phyloP scores from a whole-genome alignment of 805 yeast genomes.

The Starmerella gropengiesseri region DNA sequence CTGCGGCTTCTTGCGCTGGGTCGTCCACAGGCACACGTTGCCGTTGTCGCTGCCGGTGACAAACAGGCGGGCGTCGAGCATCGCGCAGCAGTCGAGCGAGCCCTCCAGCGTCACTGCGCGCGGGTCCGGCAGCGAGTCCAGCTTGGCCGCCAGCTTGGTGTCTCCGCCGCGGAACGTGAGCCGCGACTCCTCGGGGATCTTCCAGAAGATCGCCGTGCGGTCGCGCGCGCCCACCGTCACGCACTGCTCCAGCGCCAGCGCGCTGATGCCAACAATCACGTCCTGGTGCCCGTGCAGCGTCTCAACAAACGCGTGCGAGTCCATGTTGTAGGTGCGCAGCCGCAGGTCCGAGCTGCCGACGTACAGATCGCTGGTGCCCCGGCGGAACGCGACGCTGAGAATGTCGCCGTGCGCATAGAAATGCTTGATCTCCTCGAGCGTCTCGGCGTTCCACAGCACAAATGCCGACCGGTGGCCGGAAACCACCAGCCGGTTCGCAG shows the following conservation, averaged over 20 bases:
- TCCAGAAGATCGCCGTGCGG: slow-evolving; percentile 92
- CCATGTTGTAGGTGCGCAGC: slow-evolving; percentile 74
- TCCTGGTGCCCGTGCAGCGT: slow-evolving; percentile 94
- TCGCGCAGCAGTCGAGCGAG: slow-evolving; percentile 75
- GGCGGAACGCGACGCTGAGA: slow-evolving; percentile 62
- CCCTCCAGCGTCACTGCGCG: slow-evolving; percentile 45
- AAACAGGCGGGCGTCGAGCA: slow-evolving; percentile 87
- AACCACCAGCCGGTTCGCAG: slow-evolving; percentile 78
- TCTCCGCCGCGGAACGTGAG: slow-evolving; percentile 91
- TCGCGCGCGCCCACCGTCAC: slow-evolving; percentile 94
- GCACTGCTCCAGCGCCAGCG: slow-evolving; percentile 79
- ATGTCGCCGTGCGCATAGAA: slow-evolving; percentile 70
- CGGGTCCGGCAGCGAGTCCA: slow-evolving; percentile 9
- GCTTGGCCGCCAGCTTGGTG: slow-evolving; percentile 29
- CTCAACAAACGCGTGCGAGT: slow-evolving; percentile 81
- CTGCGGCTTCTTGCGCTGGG: slow-evolving; percentile 79
- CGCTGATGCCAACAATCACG: slow-evolving; percentile 65
- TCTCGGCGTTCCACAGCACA: slow-evolving; percentile 77
- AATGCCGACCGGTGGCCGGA: slow-evolving; percentile 85
- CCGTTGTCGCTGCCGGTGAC: slow-evolving; percentile 96
- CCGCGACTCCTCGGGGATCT: slow-evolving; percentile 88
- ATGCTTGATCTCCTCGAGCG: slow-evolving; percentile 61
- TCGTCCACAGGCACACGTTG: slow-evolving; percentile 77
- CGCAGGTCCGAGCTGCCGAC: slow-evolving; percentile 90
- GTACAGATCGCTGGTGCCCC: slow-evolving; percentile 71